phyloP scores from a whole-genome alignment of 805 yeast species.

The Candida maris region DNA sequence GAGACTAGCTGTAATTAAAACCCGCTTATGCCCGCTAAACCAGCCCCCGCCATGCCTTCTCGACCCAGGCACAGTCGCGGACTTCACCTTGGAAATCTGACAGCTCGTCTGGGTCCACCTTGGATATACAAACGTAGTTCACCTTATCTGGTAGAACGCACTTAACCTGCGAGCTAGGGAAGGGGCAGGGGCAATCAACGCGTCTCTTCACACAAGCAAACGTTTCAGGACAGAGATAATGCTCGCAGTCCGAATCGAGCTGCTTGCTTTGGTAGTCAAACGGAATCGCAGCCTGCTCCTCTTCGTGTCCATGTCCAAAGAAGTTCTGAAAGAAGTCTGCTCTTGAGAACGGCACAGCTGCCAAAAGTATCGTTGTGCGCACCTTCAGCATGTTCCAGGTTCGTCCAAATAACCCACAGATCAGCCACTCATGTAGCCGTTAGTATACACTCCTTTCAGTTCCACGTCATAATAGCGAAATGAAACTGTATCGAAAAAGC shows the following conservation, averaged over 20 bases:
- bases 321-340: constrained; percentile 26
- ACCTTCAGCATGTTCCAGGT: background rate
- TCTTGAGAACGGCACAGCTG: background rate
- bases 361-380: background rate
- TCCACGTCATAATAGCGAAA: too few relatives aligned
- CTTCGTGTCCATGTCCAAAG: constrained; percentile 24
- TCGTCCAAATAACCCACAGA: too few relatives aligned
- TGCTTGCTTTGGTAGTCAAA: constrained; percentile 38
- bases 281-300: constrained; percentile 29
- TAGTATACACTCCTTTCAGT: too few relatives aligned
- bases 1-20: constrained; percentile 49
- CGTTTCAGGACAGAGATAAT: constrained; percentile 81
- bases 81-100: constrained; percentile 40
- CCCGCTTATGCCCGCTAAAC: constrained; percentile 27
- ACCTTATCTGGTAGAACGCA: constrained; percentile 69
- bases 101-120: constrained; percentile 45
- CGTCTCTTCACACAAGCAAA: constrained; percentile 67
- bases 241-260: constrained; percentile 48
- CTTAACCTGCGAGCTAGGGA: constrained; percentile 77
- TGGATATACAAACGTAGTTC: constrained; percentile 76
- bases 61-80: constrained; percentile 86
- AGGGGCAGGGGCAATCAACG: constrained; percentile 85
- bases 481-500: too few relatives aligned
- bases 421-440: too few relatives aligned
- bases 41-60: constrained; percentile 61